A percentile compares a stretch with the other conserved stretches of the same genome.
Evolutionary conservation across 140 eudicot species (phyloP).

Genomic region (Anethum foeniculum): DNA sequence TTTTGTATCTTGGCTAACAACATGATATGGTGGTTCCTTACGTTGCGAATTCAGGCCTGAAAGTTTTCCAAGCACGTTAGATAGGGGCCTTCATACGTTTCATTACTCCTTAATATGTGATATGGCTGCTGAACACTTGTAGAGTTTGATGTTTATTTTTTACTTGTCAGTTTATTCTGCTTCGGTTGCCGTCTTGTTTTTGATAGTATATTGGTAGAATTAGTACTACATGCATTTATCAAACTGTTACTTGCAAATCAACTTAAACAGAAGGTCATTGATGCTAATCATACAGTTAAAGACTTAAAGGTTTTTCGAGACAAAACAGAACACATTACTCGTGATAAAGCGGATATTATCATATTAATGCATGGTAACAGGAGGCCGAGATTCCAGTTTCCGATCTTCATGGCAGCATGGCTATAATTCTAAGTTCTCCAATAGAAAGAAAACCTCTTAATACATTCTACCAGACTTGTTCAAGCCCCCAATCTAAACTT

Average conservation of each 20-base stretch:
- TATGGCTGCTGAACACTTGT: no score
- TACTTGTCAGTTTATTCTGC: neutral
- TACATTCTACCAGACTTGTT: neutral
- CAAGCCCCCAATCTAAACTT: constrained; percentile 14
- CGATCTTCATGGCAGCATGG: no score
- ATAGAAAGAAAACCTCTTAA: neutral
- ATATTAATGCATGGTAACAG: no score
- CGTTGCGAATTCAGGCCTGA: constrained; percentile 26
- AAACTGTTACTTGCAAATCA: neutral
- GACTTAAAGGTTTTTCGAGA: no score
- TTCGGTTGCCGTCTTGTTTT: neutral
- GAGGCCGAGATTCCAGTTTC: no score
- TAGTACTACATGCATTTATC: no score
- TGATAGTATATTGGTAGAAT: neutral
- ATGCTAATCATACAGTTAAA: neutral
- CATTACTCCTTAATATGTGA: neutral
- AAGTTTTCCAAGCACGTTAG: constrained; percentile 46
- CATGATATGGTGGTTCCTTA: neutral
- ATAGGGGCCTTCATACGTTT: constrained; percentile 23
- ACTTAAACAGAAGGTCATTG: neutral
- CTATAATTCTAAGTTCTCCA: neutral
- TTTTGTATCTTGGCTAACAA: no score
- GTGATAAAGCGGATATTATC: no score
- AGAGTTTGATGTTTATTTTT: neutral
- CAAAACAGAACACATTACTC: no score